A percentile compares a stretch with the other conserved stretches of the same genome.
Evolutionary conservation across 306 rosid genomes (phyloP).

Genomic region (Medicago lupulina): DNA sequence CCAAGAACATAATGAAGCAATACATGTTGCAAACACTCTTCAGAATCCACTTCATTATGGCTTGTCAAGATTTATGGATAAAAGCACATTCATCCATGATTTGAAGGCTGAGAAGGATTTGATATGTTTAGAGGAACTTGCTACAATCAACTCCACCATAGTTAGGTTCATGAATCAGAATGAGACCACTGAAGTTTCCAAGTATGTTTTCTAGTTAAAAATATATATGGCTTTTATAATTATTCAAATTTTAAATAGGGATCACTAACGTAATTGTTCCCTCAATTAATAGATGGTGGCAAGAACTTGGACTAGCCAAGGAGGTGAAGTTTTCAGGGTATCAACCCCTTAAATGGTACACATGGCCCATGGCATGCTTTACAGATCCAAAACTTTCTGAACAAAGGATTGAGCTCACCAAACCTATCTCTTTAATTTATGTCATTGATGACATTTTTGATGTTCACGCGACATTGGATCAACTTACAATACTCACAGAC

Average conservation of each 20-base stretch:
- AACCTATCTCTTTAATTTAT: slow-evolving; percentile 1
- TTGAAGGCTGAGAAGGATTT: background rate
- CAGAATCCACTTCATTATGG: background rate
- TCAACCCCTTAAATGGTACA: background rate
- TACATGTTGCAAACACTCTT: too few species aligned
- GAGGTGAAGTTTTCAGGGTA: background rate
- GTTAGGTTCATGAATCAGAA: slow-evolving; percentile 41
- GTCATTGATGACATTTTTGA: slow-evolving; percentile 6
- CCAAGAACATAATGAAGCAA: too few species aligned
- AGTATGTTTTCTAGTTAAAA: slow-evolving; percentile 34
- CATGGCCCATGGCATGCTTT: slow-evolving; percentile 1
- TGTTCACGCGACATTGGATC: background rate
- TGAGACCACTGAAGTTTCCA: slow-evolving; percentile 43
- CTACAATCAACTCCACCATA: slow-evolving; percentile 39
- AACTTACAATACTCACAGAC: background rate
- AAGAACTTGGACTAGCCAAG: slow-evolving; percentile 16
- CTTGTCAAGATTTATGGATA: background rate
- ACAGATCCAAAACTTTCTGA: background rate
- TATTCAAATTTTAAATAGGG: background rate
- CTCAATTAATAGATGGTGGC: slow-evolving; percentile 60
- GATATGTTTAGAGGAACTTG: slow-evolving; percentile 38
- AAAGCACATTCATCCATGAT: background rate
- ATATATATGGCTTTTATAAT: too few species aligned
- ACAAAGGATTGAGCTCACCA: background rate
- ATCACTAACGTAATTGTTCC: background rate